Evolutionary conservation across 768 basidiomycete genomes (phyloP).

Genomic region (Holtermanniella nyarrowii): DNA sequence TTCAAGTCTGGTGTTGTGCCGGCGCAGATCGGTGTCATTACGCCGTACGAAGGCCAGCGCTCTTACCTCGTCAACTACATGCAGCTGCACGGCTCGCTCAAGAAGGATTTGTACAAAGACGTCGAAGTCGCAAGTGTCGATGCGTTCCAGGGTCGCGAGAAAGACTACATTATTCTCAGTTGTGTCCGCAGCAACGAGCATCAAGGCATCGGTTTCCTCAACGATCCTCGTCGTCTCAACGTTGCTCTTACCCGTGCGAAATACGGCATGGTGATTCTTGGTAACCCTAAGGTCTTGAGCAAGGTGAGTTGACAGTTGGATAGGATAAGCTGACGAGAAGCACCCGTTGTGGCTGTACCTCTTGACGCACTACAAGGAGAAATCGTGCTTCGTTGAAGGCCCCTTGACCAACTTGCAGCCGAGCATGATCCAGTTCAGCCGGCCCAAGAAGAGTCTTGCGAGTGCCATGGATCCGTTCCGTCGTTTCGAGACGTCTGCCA

Average conservation of each 20-base stretch:
- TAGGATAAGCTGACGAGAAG: constrained; percentile 46
- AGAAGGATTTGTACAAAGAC: constrained; percentile 99
- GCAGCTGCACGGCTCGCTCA: constrained; percentile 98
- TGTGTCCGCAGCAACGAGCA: constrained; percentile 98
- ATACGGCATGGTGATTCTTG: constrained; percentile 97
- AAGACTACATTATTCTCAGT: constrained; percentile 97
- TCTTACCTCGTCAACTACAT: constrained; percentile 98
- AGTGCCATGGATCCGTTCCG: constrained; percentile 91
- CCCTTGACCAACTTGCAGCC: constrained; percentile 90
- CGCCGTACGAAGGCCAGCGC: constrained; percentile 96
- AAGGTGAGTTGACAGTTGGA: constrained; percentile 52
- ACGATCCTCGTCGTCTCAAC: constrained; percentile 90
- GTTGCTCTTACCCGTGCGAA: constrained; percentile 95
- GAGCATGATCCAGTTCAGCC: constrained; percentile 99
- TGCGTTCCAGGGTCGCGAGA: constrained; percentile 98
- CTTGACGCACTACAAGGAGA: constrained; percentile 97
- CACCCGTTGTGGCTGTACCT: constrained; percentile 98
- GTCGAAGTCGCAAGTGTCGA: constrained; percentile 98
- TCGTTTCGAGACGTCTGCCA: constrained; percentile 81
- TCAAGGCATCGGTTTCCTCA: constrained; percentile 98
- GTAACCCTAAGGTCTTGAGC: constrained; percentile 98
- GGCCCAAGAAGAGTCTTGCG: constrained; percentile 76
- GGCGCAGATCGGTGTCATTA: constrained; percentile 92
- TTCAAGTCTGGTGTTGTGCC: constrained; percentile 98
- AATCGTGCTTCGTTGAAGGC: constrained; percentile 83